These are phyloP conservation scores for Aspergillus kassunensis DNA, from an alignment of 495 filamentous ascomycete species.

Conservation along the genomic window DNA sequence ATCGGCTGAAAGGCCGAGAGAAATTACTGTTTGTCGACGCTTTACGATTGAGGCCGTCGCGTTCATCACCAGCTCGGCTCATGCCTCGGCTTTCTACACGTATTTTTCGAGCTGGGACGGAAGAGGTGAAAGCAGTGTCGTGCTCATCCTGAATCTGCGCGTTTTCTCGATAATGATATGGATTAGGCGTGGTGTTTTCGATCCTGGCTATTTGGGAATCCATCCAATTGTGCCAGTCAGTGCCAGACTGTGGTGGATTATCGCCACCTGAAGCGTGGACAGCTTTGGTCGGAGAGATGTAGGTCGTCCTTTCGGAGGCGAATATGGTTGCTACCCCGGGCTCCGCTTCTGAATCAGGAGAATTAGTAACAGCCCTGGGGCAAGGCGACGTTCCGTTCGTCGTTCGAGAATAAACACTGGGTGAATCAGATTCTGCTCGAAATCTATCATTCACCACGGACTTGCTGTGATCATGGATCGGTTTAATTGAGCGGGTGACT, in stretches of 20 bases:
- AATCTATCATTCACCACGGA: background rate
- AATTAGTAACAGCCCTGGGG: constrained; percentile 9
- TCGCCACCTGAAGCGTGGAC: constrained; percentile 4
- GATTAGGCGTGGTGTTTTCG: constrained; percentile 27
- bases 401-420: constrained; percentile 56
- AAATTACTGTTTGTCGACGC: constrained; percentile 28
- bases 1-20: constrained; percentile 34
- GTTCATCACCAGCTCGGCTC: background rate
- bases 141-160: constrained; percentile 54
- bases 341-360: constrained; percentile 19
- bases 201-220: constrained; percentile 39
- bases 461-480: background rate
- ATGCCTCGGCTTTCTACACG: constrained; percentile 8
- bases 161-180: constrained; percentile 55
- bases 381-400: constrained; percentile 42
- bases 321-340: constrained; percentile 45
- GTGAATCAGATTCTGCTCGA: constrained; percentile 25
- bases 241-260: constrained; percentile 22
- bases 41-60: constrained; percentile 2
- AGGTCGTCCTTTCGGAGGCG: constrained; percentile 34
- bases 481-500: background rate
- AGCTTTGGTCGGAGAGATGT: constrained; percentile 30
- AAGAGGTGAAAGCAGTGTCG: background rate
- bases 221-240: constrained; percentile 50
- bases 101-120: constrained; percentile 5